phyloP scores from a whole-genome alignment of 2,329 filamentous ascomycete species.

The Trichophyton simii region DNA sequence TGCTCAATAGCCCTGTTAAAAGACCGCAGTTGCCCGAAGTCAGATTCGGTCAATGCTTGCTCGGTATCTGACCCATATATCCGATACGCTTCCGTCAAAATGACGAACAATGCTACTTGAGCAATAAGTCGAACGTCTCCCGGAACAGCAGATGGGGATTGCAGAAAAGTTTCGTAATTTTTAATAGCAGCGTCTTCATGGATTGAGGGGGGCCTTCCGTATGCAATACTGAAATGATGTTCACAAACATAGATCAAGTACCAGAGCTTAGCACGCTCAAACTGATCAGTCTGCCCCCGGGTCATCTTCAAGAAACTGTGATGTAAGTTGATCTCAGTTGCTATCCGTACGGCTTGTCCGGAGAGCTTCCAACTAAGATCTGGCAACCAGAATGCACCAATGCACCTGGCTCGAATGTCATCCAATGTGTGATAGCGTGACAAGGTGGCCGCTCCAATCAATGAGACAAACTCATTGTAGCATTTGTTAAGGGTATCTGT shows the following conservation, averaged over 20 bases:
- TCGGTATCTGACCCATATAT: constrained; percentile 47
- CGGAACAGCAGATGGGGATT: constrained; percentile 39
- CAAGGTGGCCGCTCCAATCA: constrained; percentile 47
- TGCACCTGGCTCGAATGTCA: constrained; percentile 46
- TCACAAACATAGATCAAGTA: constrained; percentile 54
- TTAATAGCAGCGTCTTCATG: constrained; percentile 47
- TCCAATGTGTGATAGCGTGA: constrained; percentile 46
- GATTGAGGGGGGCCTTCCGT: constrained; percentile 47
- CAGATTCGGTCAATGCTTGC: constrained; percentile 39
- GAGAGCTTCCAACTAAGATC: constrained; percentile 52
- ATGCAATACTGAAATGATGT: constrained; percentile 52
- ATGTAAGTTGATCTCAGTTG: constrained; percentile 46
- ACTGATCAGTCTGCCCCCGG: constrained; percentile 37
- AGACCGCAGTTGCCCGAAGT: constrained; percentile 38
- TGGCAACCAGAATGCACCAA: constrained; percentile 51
- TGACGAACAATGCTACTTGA: constrained; percentile 46
- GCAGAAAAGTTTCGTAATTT: constrained; percentile 46
- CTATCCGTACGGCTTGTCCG: constrained; percentile 46
- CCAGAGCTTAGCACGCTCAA: constrained; percentile 48
- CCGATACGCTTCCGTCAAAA: constrained; percentile 44
- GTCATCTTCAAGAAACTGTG: constrained; percentile 41
- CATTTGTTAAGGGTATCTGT: constrained; percentile 42
- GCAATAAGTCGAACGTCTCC: constrained; percentile 46
- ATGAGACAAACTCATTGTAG: constrained; percentile 45
- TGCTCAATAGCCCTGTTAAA: constrained; percentile 40